These are phyloP conservation scores for Coniochaeta sp. DNA, from an alignment of 2,329 filamentous ascomycete genomes.

Conservation along the genomic window DNA sequence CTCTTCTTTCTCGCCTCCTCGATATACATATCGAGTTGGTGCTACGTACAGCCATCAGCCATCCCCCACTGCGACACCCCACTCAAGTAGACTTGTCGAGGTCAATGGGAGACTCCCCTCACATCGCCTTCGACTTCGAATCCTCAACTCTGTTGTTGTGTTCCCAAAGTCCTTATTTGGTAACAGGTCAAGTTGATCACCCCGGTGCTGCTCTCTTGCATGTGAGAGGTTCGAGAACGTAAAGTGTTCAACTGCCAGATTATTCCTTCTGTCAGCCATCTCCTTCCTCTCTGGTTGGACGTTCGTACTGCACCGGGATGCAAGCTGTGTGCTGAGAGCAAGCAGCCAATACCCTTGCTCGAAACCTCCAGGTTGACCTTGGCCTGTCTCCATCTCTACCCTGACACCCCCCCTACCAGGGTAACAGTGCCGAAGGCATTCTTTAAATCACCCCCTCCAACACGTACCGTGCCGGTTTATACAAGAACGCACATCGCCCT, in stretches of 20 bases:
- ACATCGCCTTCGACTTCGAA: background rate
- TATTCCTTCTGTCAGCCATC: slow-evolving; percentile 25
- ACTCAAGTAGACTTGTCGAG: background rate
- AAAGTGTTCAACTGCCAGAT: slow-evolving; percentile 21
- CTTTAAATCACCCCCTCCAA: slow-evolving; percentile 40
- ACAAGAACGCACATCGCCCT: slow-evolving; percentile 40
- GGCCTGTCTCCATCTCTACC: slow-evolving; percentile 14
- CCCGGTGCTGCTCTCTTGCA: background rate
- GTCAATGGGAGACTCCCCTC: background rate
- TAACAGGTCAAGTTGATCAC: background rate
- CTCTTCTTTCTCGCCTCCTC: background rate
- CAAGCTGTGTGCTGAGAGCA: slow-evolving; percentile 23
- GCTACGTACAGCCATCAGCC: background rate
- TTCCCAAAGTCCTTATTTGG: background rate
- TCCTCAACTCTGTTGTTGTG: background rate
- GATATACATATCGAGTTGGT: background rate
- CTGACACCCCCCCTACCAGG: slow-evolving; percentile 28
- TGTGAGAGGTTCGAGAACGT: background rate
- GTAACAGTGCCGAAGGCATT: slow-evolving; percentile 40
- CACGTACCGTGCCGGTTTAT: slow-evolving; percentile 39
- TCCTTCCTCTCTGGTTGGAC: slow-evolving; percentile 44
- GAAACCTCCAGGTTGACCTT: slow-evolving; percentile 17
- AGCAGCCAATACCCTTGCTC: slow-evolving; percentile 1
- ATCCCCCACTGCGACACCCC: slow-evolving; percentile 1
- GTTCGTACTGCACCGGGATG: slow-evolving; percentile 28